These are phyloP conservation scores for Fraxinus greggii DNA, from an alignment of 305 asterid species.

Conservation along the genomic window DNA sequence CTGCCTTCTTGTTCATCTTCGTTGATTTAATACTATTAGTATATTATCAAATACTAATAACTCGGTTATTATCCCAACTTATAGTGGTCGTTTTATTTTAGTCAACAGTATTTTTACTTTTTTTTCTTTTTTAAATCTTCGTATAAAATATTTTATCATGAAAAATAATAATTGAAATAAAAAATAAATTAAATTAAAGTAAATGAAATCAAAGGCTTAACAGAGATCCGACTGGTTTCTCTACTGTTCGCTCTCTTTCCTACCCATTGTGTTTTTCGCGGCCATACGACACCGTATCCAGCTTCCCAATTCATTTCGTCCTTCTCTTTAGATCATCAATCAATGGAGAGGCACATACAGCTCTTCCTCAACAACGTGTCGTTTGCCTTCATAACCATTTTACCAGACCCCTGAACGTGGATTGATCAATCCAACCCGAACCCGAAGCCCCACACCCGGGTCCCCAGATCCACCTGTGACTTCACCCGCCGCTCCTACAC, in stretches of 20 bases:
- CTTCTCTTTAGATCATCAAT: neutral
- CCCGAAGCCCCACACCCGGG: slow-evolving; percentile 52
- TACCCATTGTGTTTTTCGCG: no score
- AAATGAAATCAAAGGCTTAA: no score
- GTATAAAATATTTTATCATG: no score
- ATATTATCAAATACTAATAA: neutral
- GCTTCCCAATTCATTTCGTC: neutral
- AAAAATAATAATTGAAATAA: no score
- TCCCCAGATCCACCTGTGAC: slow-evolving; percentile 87
- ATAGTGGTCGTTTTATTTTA: neutral
- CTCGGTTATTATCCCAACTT: neutral
- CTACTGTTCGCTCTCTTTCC: no score
- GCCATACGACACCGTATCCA: neutral
- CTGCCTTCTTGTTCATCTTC: neutral
- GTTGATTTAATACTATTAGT: neutral
- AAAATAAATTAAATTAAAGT: no score
- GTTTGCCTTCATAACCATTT: slow-evolving; percentile 40
- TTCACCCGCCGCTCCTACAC: slow-evolving; percentile 55
- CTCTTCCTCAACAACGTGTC: slow-evolving; percentile 57
- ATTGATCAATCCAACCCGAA: slow-evolving; percentile 48
- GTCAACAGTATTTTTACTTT: neutral
- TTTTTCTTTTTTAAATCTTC: no score
- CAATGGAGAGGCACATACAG: slow-evolving; percentile 76
- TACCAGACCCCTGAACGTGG: slow-evolving; percentile 65
- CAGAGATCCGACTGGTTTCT: no score